Evolutionary conservation across 257 asterid species (phyloP).

Genomic region (Perilla frutescens): DNA sequence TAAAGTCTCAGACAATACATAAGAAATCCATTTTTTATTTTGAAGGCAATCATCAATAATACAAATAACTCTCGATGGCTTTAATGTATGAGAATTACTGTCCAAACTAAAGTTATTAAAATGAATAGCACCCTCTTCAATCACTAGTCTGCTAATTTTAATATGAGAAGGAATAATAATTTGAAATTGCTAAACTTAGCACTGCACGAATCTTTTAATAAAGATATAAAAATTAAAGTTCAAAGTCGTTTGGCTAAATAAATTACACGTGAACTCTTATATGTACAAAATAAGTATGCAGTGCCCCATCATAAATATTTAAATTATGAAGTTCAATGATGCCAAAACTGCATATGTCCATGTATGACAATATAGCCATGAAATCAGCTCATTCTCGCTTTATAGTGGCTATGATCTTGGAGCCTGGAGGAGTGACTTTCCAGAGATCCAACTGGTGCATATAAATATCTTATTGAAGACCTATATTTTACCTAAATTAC

Average conservation of each 20-base stretch:
- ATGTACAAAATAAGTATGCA: not conserved
- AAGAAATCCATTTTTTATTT: not conserved
- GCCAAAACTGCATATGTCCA: slow-evolving; percentile 1
- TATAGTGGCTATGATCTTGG: slow-evolving; percentile 6
- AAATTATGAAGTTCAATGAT: not conserved
- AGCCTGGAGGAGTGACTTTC: not conserved
- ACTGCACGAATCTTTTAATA: not conserved
- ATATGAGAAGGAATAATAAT: not conserved
- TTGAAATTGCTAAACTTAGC: not conserved
- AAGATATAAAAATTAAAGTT: not conserved
- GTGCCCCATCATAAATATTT: not conserved
- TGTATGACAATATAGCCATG: not conserved
- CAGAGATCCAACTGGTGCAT: not conserved
- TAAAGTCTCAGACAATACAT: not conserved
- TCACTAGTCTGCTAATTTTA: slow-evolving; percentile 10
- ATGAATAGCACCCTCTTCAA: slow-evolving; percentile 2
- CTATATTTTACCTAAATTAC: slow-evolving; percentile 19
- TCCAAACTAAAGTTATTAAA: slow-evolving; percentile 1
- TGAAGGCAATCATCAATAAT: slow-evolving; percentile 5
- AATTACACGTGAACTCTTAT: not conserved
- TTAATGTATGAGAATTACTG: not conserved
- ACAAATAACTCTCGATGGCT: not conserved
- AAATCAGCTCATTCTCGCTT: not conserved
- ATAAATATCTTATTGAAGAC: slow-evolving; percentile 10
- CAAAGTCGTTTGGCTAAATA: not conserved